Base-by-base conservation (phyloP, 768 basidiomycete genomes). In the Kwoniella mangroviensis region DNA sequence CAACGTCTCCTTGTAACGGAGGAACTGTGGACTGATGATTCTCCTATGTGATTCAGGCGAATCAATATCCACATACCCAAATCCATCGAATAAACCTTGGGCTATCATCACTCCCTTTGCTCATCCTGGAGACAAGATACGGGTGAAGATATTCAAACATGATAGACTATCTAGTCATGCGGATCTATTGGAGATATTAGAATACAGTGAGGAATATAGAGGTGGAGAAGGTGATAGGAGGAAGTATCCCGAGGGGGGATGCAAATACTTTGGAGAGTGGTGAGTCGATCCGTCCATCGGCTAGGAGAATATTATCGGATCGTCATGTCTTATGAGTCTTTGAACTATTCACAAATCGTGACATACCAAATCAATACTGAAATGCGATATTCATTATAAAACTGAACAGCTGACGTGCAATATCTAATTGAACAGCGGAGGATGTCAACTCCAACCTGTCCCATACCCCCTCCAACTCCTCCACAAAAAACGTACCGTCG, bases 361-460 rank as follows among this genome's bases (percentile, higher is more conserved):
- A 7, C 34, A 34, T 34, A 34, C 6, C 34, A 0, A 34, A 34
- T 34, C 34, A 7, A 7, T 34, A 6, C 26, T 26, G 6, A 34
- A 34, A 7, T 34, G 34, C 34, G 34, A 34, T 34, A 28, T 7
- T 34, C 6, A 34, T 0, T 34, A 34, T 7, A 34, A 34, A 1
- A 34, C 6, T 34, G 34, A 55, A 55, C 21, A 0, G 26, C 54
- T 28, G 15, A 28, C 13, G 9, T 2, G 1, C 2, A 10, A n/a
- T 61, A 0, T 11, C 11, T 4, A 43, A 1, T 7, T 55, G 11
- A 7, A 6, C 7, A 59, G 83, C 53, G 82, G 88, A 0, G 96
- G 96, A 1, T 99, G 96, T 81, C 96, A 98, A 82, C 93, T 94
- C 81, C 94, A 97, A 85, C 92, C 91, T 51, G 85, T 98, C 1